Conservation (phyloP, 306 rosid species). For the Lathyrus tuberosus region DNA sequence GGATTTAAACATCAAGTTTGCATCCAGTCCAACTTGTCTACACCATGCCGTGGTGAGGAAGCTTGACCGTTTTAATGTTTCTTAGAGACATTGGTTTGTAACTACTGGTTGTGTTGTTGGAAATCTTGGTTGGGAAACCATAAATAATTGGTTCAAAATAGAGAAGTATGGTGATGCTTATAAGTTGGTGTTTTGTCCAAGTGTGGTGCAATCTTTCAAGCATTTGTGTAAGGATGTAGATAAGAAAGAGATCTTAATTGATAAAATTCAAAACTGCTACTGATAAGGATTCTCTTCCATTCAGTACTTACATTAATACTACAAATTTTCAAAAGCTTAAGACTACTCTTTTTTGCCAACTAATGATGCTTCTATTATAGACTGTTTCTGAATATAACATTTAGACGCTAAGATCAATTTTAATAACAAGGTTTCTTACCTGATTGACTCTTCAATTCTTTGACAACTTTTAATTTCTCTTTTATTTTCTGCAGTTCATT, state of each 20-base stretch:
- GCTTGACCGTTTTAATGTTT: too few relatives aligned
- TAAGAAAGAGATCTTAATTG: not conserved
- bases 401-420: constrained; percentile 17
- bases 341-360: constrained; percentile 28
- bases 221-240: not conserved
- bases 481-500: constrained; percentile 85
- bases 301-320: constrained; percentile 21
- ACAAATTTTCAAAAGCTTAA: constrained; percentile 15
- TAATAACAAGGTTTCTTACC: constrained; percentile 55
- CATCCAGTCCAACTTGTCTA: too few relatives aligned
- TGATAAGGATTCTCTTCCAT: constrained; percentile 3
- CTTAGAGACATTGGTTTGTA: too few relatives aligned
- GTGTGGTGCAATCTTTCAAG: too few relatives aligned
- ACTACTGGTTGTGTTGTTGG: too few relatives aligned
- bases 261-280: constrained; percentile 1
- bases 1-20: too few relatives aligned
- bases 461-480: constrained; percentile 92
- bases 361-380: constrained; percentile 12
- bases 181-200: too few relatives aligned
- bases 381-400: constrained; percentile 26
- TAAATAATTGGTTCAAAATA: too few relatives aligned
- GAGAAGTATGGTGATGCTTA: too few relatives aligned
- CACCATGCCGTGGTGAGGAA: too few relatives aligned
- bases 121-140: too few relatives aligned
- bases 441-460: constrained; percentile 82